phyloP scores from a whole-genome alignment of 169 alveolate genomes.

The Perkinsus chesapeaki region DNA sequence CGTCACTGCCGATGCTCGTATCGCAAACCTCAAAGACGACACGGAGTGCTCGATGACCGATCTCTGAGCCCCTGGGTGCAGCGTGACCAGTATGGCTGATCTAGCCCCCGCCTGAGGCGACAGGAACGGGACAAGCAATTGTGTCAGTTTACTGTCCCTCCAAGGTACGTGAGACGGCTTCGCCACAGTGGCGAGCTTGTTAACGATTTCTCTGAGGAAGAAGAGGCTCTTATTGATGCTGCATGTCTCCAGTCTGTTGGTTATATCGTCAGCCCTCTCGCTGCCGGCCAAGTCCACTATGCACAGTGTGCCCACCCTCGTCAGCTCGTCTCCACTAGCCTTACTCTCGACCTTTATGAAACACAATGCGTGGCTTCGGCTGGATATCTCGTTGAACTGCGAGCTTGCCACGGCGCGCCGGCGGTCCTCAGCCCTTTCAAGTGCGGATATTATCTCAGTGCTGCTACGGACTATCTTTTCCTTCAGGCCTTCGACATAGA shows the following conservation, averaged over 20 bases:
- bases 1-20: background rate
- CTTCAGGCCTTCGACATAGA: background rate
- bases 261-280: background rate
- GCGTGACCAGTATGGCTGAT: background rate
- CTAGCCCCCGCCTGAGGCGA: background rate
- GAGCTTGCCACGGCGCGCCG: background rate
- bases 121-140: background rate
- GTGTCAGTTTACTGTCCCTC: background rate
- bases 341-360: background rate
- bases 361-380: background rate
- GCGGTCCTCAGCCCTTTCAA: background rate
- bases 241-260: background rate
- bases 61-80: background rate
- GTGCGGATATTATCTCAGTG: background rate
- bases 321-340: background rate
- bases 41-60: background rate
- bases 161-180: background rate
- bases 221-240: background rate
- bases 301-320: background rate
- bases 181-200: background rate
- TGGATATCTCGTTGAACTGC: background rate
- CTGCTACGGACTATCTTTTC: background rate
- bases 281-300: background rate
- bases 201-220: background rate
- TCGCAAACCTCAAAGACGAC: background rate